phyloP scores from a whole-genome alignment of 2,329 filamentous ascomycete species.

The Cercospora sp. region DNA sequence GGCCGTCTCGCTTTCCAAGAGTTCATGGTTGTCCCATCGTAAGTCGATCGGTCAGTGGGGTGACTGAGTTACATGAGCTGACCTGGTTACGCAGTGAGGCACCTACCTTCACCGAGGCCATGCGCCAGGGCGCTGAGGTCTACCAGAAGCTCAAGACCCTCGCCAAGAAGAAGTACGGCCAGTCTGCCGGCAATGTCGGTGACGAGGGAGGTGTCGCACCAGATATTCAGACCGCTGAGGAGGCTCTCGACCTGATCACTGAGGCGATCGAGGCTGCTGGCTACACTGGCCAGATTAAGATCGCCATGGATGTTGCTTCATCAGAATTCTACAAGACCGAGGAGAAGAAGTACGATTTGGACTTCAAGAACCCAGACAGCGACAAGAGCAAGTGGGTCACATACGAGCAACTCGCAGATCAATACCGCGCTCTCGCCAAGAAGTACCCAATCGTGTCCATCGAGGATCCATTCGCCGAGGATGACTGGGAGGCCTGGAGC shows the following conservation, averaged over 20 bases:
- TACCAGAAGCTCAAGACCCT: constrained; percentile 97
- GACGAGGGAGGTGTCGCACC: constrained; percentile 99
- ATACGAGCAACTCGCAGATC: constrained; percentile 91
- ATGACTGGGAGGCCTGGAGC: constrained; percentile 99
- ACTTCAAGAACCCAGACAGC: constrained; percentile 99
- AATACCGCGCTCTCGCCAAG: constrained; percentile 77
- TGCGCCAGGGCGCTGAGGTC: constrained; percentile 94
- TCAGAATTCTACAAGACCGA: constrained; percentile 98
- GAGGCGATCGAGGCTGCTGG: constrained; percentile 92
- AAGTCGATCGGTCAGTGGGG: constrained; percentile 26
- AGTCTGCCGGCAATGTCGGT: constrained; percentile 97
- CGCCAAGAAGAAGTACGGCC: constrained; percentile 99
- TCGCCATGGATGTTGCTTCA: constrained; percentile 98
- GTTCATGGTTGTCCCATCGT: constrained; percentile 57
- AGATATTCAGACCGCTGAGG: constrained; percentile 94
- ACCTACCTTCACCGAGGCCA: constrained; percentile 88
- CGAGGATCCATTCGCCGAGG: constrained; percentile 98
- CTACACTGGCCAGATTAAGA: constrained; percentile 94
- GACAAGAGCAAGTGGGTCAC: constrained; percentile 97
- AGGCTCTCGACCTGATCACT: constrained; percentile 94
- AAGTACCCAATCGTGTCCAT: constrained; percentile 99
- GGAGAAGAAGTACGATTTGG: constrained; percentile 98
- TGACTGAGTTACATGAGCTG: constrained; percentile 19
- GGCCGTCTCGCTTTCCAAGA: constrained; percentile 71
- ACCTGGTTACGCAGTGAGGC: constrained; percentile 49